Conservation (phyloP, 371 early-diverging fungal species). For the Chytridium lagenaria region DNA sequence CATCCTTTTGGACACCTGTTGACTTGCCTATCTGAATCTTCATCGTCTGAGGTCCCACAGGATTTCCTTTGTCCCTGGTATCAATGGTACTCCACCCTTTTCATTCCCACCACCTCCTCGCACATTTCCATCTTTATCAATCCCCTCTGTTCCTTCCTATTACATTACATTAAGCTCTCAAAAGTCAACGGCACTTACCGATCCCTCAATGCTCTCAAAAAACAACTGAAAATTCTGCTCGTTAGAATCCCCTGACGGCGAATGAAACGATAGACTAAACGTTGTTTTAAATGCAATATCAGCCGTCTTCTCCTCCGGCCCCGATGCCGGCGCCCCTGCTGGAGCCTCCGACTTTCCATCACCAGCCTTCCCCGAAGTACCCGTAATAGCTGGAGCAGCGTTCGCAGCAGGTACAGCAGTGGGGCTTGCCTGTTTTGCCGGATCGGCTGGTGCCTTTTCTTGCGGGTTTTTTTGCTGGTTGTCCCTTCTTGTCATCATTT, state of each 20-base stretch:
- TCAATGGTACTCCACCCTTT: background rate
- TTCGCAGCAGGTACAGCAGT: too few relatives aligned
- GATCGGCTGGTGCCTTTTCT: background rate
- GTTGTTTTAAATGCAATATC: background rate
- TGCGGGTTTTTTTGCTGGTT: slow-evolving; percentile 11
- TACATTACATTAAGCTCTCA: too few relatives aligned
- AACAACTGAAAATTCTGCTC: background rate
- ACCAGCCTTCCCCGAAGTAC: background rate
- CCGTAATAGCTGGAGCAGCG: too few relatives aligned
- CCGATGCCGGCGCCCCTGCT: background rate
- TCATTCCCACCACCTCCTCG: background rate
- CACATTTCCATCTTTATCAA: background rate
- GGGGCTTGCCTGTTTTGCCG: slow-evolving; percentile 13
- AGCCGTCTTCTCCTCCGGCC: slow-evolving; percentile 7
- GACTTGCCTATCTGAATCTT: slow-evolving; percentile 11
- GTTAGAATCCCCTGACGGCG: background rate
- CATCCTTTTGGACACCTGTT: slow-evolving; percentile 1
- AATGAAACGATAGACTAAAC: slow-evolving; percentile 17
- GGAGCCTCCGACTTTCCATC: slow-evolving; percentile 2
- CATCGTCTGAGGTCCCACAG: slow-evolving; percentile 11
- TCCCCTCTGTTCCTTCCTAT: background rate
- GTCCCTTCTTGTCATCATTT: slow-evolving; percentile 9
- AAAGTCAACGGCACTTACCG: too few relatives aligned
- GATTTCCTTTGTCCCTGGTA: background rate
- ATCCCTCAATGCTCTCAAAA: slow-evolving; percentile 8